Base-by-base conservation (phyloP, 805 yeast genomes). In the Millerago galiae region DNA sequence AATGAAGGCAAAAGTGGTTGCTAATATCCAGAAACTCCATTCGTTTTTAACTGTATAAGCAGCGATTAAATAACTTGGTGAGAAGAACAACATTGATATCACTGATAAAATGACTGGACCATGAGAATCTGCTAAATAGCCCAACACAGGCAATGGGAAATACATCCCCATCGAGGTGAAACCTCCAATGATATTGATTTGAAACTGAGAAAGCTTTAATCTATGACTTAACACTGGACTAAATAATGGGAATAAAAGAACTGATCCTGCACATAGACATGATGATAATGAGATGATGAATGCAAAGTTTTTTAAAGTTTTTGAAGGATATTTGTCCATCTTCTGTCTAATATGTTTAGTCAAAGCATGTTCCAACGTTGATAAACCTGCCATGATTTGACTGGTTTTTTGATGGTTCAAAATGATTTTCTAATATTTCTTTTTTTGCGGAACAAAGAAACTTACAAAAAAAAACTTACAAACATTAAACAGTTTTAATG, bases 131-230 rank as follows among this genome's bases (percentile, higher is more conserved):
- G 93, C 89, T 38, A 86, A 63, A 49, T 83, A 77, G 1, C 97
- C 97, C 34, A 89, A 61, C 0, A 82, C 55, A 0, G 98, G 97
- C 7, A 91, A 76, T 9, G 91, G 80, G 40, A 88, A 60, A 59
- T 91, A 93, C 77, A 86, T 78, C 2, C 97, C 97, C 45, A 84
- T 59, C 25, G 84, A 81, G 31, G 86, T 79, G 18, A 75, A 68
- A 25, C 88, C 81, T 5, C 95, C 83, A 11, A 91, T 78, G 43
- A 79, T 61, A 62, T 91, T 93, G 59, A 78, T 70, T 53, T 79
- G 72, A 41, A 85, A 67, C 50, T 87, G 87, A 1, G 80, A 62
- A 54, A 83, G 80, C 3, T 77, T 73, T 37, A 83, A 64, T n/a
- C 66, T 59, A 11, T 64, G 57, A 44, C 78, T 79, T 58, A 93